These are phyloP conservation scores for Coemansia sp. DNA, from an alignment of 192 early-diverging fungal genomes.

Conservation along the genomic window DNA sequence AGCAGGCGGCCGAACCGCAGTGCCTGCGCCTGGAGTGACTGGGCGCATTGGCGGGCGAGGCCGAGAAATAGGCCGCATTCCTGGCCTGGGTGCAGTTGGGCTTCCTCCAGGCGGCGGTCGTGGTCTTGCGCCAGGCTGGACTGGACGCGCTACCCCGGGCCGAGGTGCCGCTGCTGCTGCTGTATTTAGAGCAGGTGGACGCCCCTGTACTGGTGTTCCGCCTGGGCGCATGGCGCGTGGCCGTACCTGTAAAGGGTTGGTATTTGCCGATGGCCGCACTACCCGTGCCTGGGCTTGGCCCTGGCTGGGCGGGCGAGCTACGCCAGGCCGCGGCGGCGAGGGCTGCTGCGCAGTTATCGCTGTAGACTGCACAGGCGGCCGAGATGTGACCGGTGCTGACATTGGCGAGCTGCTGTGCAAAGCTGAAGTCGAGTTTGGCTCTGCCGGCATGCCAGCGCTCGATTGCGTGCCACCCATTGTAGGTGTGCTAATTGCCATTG, in stretches of 20 bases:
- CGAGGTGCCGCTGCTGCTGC: not conserved
- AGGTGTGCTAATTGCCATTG: too few relatives aligned
- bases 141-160: not conserved
- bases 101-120: conserved; percentile 14
- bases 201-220: not conserved
- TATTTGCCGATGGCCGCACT: not conserved
- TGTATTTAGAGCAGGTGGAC: not conserved
- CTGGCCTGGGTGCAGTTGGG: conserved; percentile 14
- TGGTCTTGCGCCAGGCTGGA: conserved; percentile 17
- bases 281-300: conserved; percentile 1
- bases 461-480: too few relatives aligned
- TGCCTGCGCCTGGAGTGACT: conserved; percentile 3
- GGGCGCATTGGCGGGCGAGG: conserved; percentile 32
- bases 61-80: conserved; percentile 15
- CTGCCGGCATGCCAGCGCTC: not conserved
- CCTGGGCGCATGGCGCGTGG: conserved; percentile 16
- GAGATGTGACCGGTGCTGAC: not conserved
- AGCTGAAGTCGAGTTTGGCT: not conserved
- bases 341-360: not conserved
- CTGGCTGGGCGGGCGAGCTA: conserved; percentile 4
- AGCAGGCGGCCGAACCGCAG: conserved; percentile 6
- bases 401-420: not conserved
- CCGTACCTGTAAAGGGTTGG: conserved; percentile 2
- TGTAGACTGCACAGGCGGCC: not conserved
- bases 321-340: not conserved